Percentiles rank a stretch among this genome's conserved stretches.
These are phyloP conservation scores for Leishmania tarentolae DNA, from an alignment of 208 protist genomes.

Conservation along the genomic window DNA sequence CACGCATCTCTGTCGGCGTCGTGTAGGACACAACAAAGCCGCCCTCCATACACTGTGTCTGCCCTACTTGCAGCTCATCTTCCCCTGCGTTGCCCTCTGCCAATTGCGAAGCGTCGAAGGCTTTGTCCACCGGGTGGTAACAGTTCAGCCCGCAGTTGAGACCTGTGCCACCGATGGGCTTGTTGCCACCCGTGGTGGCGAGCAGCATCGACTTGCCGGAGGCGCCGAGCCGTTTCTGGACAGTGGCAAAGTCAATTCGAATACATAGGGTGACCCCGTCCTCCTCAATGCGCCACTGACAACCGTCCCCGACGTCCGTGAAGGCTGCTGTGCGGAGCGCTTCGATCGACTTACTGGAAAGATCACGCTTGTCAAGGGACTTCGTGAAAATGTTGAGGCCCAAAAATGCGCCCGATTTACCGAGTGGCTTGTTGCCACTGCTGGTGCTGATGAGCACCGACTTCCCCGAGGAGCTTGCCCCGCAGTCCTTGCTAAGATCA, in stretches of 20 bases:
- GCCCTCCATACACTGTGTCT: conserved; percentile 24
- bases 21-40: conserved; percentile 49
- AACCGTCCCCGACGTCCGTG: conserved; percentile 45
- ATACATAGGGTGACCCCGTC: conserved; percentile 61
- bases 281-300: conserved; percentile 57
- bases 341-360: conserved; percentile 31
- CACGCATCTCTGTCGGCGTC: conserved; percentile 6
- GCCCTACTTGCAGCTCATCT: conserved; percentile 28
- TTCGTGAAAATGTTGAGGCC: conserved; percentile 85
- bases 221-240: conserved; percentile 41
- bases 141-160: conserved; percentile 77
- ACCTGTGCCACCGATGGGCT: conserved; percentile 63
- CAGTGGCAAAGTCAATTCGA: conserved; percentile 53
- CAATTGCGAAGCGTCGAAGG: conserved; percentile 45
- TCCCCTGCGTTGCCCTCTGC: conserved; percentile 11
- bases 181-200: conserved; percentile 69
- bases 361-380: conserved; percentile 34
- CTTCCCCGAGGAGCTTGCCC: conserved; percentile 65
- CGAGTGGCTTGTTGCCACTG: conserved; percentile 79
- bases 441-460: conserved; percentile 69
- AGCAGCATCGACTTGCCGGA: conserved; percentile 77
- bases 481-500: conserved; percentile 66
- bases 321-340: conserved; percentile 38
- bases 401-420: conserved; percentile 66
- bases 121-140: conserved; percentile 38